Evolutionary conservation across 164 flowering plant species (phyloP).

Genomic region (Tetrastigma voinierianum): DNA sequence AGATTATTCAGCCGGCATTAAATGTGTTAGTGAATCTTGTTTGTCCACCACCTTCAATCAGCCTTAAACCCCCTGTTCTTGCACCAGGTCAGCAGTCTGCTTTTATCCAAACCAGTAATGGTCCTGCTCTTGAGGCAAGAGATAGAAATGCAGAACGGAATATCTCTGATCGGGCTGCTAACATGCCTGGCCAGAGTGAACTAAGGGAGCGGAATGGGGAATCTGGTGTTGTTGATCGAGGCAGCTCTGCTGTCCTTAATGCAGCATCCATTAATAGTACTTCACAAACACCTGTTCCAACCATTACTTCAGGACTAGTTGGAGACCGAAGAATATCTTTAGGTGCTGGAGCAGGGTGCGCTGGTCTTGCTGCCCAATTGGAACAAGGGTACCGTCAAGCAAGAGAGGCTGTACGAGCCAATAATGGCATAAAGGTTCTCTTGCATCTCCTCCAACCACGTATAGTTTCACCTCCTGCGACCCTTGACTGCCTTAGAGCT

Average conservation of each 20-base stretch:
- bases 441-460: slow-evolving; percentile 93
- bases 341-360: slow-evolving; percentile 90
- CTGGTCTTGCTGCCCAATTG: slow-evolving; percentile 91
- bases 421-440: slow-evolving; percentile 94
- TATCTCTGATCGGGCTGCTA: slow-evolving; percentile 40
- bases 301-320: slow-evolving; percentile 64
- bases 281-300: slow-evolving; percentile 44
- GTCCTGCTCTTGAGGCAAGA: slow-evolving; percentile 42
- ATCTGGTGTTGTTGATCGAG: slow-evolving; percentile 45
- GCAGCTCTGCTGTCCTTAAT: slow-evolving; percentile 25
- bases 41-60: slow-evolving; percentile 97
- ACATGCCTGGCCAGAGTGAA: slow-evolving; percentile 41
- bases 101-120: slow-evolving; percentile 47
- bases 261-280: slow-evolving; percentile 22
- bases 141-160: slow-evolving; percentile 53
- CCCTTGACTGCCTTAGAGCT: slow-evolving; percentile 93
- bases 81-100: slow-evolving; percentile 61
- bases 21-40: slow-evolving; percentile 89
- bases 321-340: slow-evolving; percentile 91
- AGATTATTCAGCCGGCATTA: slow-evolving; percentile 90
- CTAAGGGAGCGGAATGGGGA: slow-evolving; percentile 59
- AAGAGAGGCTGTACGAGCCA: slow-evolving; percentile 92
- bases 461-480: slow-evolving; percentile 67
- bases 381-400: slow-evolving; percentile 92
- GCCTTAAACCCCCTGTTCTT: slow-evolving; percentile 58